Evolutionary conservation across 2,329 filamentous ascomycete species (phyloP).

Genomic region (Grosmannia serpens): DNA sequence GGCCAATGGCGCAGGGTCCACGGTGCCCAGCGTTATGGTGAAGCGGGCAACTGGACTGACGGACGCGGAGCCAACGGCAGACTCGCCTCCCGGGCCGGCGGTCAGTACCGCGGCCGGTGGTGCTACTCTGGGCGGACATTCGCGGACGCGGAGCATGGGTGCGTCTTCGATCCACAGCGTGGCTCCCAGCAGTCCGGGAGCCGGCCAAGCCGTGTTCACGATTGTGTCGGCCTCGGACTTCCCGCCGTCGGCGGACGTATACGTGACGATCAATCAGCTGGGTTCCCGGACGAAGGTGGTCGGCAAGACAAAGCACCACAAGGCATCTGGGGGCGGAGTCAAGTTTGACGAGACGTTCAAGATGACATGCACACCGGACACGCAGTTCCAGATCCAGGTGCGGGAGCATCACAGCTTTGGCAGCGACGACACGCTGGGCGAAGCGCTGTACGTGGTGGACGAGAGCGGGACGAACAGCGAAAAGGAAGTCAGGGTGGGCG

Average conservation of each 20-base stretch:
- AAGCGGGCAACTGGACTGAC: slow-evolving; percentile 29
- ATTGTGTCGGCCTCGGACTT: slow-evolving; percentile 70
- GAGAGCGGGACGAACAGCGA: slow-evolving; percentile 58
- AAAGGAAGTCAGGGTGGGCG: slow-evolving; percentile 64
- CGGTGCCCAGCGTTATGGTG: slow-evolving; percentile 20
- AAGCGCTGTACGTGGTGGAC: slow-evolving; percentile 83
- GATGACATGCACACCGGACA: slow-evolving; percentile 64
- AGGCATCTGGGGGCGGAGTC: slow-evolving; percentile 54
- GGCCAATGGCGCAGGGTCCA: background rate
- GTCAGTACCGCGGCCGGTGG: slow-evolving; percentile 12
- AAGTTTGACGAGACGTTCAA: slow-evolving; percentile 72
- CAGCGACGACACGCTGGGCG: slow-evolving; percentile 72
- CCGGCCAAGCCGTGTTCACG: slow-evolving; percentile 69
- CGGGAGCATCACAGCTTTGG: slow-evolving; percentile 80
- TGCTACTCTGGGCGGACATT: slow-evolving; percentile 22
- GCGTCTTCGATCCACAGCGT: slow-evolving; percentile 58
- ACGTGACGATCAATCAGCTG: slow-evolving; percentile 59
- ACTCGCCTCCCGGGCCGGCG: slow-evolving; percentile 22
- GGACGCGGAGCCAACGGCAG: slow-evolving; percentile 14
- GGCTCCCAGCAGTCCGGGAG: slow-evolving; percentile 42
- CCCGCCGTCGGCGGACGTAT: slow-evolving; percentile 65
- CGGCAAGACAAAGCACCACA: slow-evolving; percentile 87
- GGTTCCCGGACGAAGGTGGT: slow-evolving; percentile 64
- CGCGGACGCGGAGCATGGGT: slow-evolving; percentile 46
- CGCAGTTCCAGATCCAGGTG: slow-evolving; percentile 75